Evolutionary conservation across 768 basidiomycete genomes (phyloP).

Genomic region (Mycena chlorophos): DNA sequence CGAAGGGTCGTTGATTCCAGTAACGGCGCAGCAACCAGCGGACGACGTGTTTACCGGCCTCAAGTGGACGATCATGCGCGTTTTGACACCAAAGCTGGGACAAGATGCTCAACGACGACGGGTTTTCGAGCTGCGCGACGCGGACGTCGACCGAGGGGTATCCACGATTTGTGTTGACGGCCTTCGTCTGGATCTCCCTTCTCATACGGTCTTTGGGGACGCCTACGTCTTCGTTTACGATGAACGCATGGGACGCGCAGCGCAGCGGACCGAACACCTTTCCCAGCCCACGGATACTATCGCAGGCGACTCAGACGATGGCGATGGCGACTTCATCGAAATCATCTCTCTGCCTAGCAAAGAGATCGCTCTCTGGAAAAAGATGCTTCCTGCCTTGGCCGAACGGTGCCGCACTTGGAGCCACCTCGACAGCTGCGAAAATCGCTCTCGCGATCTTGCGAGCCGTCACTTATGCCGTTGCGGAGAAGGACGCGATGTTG

Average conservation of each 20-base stretch:
- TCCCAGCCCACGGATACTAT: not conserved
- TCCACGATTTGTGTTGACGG: slow-evolving; percentile 28
- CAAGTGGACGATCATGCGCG: slow-evolving; percentile 30
- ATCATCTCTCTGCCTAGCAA: slow-evolving; percentile 11
- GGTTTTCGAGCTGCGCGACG: slow-evolving; percentile 24
- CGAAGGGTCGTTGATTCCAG: slow-evolving; percentile 32
- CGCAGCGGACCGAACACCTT: not conserved
- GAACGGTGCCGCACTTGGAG: slow-evolving; percentile 31
- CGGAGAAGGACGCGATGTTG: slow-evolving; percentile 29
- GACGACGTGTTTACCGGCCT: slow-evolving; percentile 31
- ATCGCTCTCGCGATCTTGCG: slow-evolving; percentile 24
- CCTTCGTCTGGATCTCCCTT: slow-evolving; percentile 25
- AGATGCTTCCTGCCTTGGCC: slow-evolving; percentile 31
- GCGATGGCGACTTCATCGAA: slow-evolving; percentile 26
- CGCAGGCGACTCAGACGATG: slow-evolving; percentile 16
- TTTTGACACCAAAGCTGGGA: slow-evolving; percentile 23
- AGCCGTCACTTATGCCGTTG: slow-evolving; percentile 31
- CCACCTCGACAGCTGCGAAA: slow-evolving; percentile 31
- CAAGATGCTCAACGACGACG: not conserved
- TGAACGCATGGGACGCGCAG: too few relatives aligned
- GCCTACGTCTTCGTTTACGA: slow-evolving; percentile 24
- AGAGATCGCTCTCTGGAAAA: slow-evolving; percentile 31
- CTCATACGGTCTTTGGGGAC: slow-evolving; percentile 29
- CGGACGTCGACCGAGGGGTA: slow-evolving; percentile 20
- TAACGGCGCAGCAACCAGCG: slow-evolving; percentile 33